A percentile compares a stretch with the other conserved stretches of the same genome.
Conservation (phyloP, 441 rosid genomes). For the Gossypium schwendimanii region DNA sequence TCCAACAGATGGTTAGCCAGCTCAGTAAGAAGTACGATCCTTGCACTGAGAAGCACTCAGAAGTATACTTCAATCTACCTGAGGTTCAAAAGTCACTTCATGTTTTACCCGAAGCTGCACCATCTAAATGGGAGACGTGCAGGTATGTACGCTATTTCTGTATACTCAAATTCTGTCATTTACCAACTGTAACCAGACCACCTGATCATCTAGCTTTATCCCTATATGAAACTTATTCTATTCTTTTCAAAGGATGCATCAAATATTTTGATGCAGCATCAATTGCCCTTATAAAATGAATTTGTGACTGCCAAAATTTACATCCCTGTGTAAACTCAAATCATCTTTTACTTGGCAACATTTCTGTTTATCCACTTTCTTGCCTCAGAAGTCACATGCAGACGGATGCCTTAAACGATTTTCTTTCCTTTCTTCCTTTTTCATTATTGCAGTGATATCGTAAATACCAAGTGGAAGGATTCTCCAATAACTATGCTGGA, state of each 20-base stretch:
- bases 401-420: not conserved
- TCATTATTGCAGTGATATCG: conserved; percentile 35
- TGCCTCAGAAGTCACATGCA: not conserved
- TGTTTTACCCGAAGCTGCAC: conserved; percentile 56
- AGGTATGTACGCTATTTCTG: conserved; percentile 38
- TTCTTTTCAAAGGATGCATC: not conserved
- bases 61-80: conserved; percentile 65
- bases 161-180: not conserved
- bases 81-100: conserved; percentile 82
- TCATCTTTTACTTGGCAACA: not conserved
- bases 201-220: not conserved
- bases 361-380: not conserved
- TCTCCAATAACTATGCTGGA: conserved; percentile 60
- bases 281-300: not conserved
- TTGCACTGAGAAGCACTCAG: conserved; percentile 79
- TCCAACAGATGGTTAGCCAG: conserved; percentile 44
- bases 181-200: not conserved
- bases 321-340: not conserved
- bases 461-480: conserved; percentile 58
- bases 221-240: not conserved
- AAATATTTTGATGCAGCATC: not conserved
- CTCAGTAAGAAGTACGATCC: conserved; percentile 84
- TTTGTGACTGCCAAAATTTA: not conserved
- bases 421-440: conserved; percentile 7
- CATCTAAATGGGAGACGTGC: conserved; percentile 84